Conservation (phyloP, 225 moss, liverwort and hornwort genomes). For the Bryoerythrophyllum caledonicum region DNA sequence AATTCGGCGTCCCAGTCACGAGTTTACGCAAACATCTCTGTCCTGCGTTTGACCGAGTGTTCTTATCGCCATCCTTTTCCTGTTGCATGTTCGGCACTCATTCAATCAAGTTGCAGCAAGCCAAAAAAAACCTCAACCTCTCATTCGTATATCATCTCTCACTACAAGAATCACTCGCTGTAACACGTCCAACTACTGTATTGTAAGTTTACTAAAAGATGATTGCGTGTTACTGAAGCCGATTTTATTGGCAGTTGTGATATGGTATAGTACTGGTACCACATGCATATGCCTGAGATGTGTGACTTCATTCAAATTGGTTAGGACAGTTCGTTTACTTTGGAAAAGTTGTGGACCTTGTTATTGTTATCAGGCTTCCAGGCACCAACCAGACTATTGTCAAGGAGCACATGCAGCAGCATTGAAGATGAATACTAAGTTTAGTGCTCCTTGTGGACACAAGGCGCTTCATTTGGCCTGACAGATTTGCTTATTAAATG, state of each 20-base stretch:
- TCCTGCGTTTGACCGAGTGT: not conserved
- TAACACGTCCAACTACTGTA: no score
- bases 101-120: not conserved
- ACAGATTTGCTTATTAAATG: not conserved
- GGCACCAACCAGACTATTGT: not conserved
- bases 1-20: not conserved
- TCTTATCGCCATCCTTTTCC: not conserved
- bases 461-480: not conserved
- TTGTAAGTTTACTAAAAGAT: no score
- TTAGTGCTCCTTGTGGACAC: not conserved
- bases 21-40: not conserved
- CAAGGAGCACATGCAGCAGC: not conserved
- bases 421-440: not conserved
- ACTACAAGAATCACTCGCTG: no score
- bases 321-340: not conserved
- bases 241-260: not conserved
- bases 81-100: not conserved
- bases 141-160: no score
- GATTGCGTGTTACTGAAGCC: not conserved
- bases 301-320: not conserved
- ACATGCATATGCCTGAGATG: not conserved
- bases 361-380: not conserved
- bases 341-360: not conserved
- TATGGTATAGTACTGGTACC: not conserved
- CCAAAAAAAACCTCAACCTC: no score